Evolutionary conservation across 495 filamentous ascomycete genomes (phyloP), one percentile per base, ranked within the genome.

Genomic region (Tuber magnatum): DNA sequence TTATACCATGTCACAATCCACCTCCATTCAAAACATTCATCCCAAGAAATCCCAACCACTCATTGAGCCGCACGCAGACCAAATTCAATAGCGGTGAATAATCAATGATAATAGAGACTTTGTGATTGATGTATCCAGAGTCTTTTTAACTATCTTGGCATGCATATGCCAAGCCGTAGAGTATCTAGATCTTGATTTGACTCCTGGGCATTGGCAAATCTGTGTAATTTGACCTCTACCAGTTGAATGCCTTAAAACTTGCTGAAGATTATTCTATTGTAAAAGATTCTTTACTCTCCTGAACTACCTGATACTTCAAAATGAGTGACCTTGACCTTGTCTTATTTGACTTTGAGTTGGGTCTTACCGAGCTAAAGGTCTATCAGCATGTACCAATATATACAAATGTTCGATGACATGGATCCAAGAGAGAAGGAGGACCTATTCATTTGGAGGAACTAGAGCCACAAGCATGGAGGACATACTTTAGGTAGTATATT

Each of bases 221-320:
- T 24, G n/a, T 0, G 0, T 0, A n/a, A 51, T 51, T 51, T n/a
- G 48, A 51, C 24, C 48, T 51, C 48, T 22, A 48, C 20, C 0
- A 48, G 0, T 48, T 22, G 0, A 7, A 48, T 24, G 3, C 18
- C 20, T 0, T 0, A 3, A 1, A 51, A 8, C n/a, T 51, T 22
- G 1, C 24, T 22, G n/a, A n/a, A n/a, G n/a, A n/a, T 22, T 8
- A 24, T 51, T n/a, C 1, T 3, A n/a, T 22, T 7, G 0, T 6
- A 51, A 18, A 24, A 24, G 24, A 0, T 24, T 7, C 7, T 24
- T 24, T 51, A 1, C 7, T 24, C n/a, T n/a, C n/a, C 1, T 8
- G 4, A 51, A 24, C 3, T 6, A 5, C 4, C 7, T 0, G 10
- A 51, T 0, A 0, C 0, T 3, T 24, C n/a, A 6, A 0, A 8